phyloP scores from a whole-genome alignment of 768 basidiomycete species.

The Calocybe cyanea region DNA sequence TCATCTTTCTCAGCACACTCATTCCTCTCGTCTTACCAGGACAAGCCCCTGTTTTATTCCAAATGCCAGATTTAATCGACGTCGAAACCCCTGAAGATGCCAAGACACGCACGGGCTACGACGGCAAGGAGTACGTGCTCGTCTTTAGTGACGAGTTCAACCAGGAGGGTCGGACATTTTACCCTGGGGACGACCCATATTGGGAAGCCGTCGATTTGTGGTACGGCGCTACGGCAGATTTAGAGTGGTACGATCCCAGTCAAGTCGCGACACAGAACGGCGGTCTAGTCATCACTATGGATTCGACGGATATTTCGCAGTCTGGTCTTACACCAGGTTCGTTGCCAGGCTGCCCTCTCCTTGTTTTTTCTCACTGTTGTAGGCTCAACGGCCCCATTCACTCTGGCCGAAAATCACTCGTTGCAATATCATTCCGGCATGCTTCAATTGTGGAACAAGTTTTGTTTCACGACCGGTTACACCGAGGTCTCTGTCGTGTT shows the following conservation, averaged over 20 bases:
- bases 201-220: conserved; percentile 74
- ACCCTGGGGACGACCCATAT: conserved; percentile 56
- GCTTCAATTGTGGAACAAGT: conserved; percentile 90
- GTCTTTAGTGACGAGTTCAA: conserved; percentile 75
- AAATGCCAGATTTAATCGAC: too few relatives aligned
- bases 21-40: too few relatives aligned
- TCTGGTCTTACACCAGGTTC: conserved; percentile 29
- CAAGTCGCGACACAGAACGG: conserved; percentile 68
- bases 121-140: conserved; percentile 63
- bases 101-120: conserved; percentile 63
- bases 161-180: conserved; percentile 42
- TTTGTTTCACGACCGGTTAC: conserved; percentile 80
- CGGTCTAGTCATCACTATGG: conserved; percentile 66
- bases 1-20: too few relatives aligned
- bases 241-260: conserved; percentile 73
- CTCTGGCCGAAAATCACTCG: conserved; percentile 44
- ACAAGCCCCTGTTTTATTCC: too few relatives aligned
- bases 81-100: conserved; percentile 59
- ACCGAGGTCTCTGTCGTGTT: conserved; percentile 64
- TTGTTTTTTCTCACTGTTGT: not conserved
- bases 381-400: conserved; percentile 46
- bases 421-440: conserved; percentile 69
- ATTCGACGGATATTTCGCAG: conserved; percentile 31
- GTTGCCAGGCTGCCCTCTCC: conserved; percentile 1
- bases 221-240: conserved; percentile 67